Evolutionary conservation across 495 filamentous ascomycete genomes (phyloP), one percentile per base, ranked within the genome.

Genomic region (Xanthoparmelia taractica): DNA sequence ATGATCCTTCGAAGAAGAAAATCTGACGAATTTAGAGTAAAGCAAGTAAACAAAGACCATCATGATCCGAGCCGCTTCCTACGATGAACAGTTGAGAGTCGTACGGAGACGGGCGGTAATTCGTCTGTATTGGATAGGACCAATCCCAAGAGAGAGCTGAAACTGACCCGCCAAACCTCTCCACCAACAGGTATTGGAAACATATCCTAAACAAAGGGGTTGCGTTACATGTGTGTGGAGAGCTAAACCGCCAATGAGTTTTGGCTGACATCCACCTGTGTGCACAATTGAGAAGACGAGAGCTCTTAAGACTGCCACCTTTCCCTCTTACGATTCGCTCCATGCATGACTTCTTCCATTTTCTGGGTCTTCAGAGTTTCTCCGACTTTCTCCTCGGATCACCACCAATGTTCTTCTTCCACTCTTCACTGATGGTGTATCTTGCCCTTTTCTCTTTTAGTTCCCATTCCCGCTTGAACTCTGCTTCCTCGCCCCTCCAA

Each of bases 401-500:
- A n/a, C 78, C 72, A 34, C 75, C 77, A 41, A 87, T 67, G 65
- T 79, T 74, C 40, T 78, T 74, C 62, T 81, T 68, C 77, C 81
- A 88, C 45, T 85, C 74, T 20, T 77, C 73, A 69, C 80, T 80
- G 59, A 92, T 66, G 34, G 78, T 85, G 59, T 75, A 69, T 75
- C 86, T 89, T 70, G 87, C 79, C 25, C 70, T 38, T 63, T 76
- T 74, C 18, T 73, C 74, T 63, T 78, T 79, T 66, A 68, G 71
- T 63, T 72, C 77, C 75, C 82, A 84, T 73, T 77, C 82, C 40
- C 74, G 71, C 55, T 78, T 72, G 67, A 87, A 89, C 60, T 75
- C 77, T 59, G 77, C 77, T 70, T 89, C 84, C 69, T 89, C 81
- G 18, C 77, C 76, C 59, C 79, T 73, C 87, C 88, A 93, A 47